Conservation (phyloP, 2,329 filamentous ascomycete genomes). For the Trichophyton equinum region DNA sequence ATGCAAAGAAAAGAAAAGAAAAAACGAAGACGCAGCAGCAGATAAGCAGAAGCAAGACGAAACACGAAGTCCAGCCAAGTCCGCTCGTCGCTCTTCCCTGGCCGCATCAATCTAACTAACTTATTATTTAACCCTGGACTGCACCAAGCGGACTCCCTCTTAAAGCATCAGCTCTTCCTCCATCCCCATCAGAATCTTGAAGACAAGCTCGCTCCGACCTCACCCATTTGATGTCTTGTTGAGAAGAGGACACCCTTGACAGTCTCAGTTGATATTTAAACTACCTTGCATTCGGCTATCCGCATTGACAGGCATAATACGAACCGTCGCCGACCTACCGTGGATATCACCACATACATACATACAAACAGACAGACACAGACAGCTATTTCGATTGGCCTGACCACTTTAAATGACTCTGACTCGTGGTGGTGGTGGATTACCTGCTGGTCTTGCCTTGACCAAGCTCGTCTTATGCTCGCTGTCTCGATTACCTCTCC, state of each 20-base stretch:
- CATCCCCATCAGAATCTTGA: not conserved
- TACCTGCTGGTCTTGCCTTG: slow-evolving; percentile 30
- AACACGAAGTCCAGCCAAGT: not conserved
- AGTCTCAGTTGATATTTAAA: not conserved
- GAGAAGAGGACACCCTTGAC: not conserved
- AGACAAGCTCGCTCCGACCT: not conserved
- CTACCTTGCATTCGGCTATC: not conserved
- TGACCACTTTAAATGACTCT: slow-evolving; percentile 13
- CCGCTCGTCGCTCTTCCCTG: not conserved
- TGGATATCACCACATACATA: not conserved
- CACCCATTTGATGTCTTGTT: not conserved
- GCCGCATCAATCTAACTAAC: not conserved
- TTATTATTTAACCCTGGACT: not conserved
- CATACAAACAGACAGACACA: not conserved
- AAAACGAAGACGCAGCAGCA: not conserved
- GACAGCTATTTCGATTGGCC: not conserved
- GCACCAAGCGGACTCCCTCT: not conserved
- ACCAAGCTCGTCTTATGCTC: slow-evolving; percentile 31
- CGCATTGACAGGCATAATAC: not conserved
- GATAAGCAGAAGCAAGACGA: not conserved
- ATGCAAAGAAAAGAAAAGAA: not conserved
- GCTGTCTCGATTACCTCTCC: slow-evolving; percentile 27
- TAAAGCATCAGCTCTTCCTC: not conserved
- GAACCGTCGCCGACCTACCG: not conserved
- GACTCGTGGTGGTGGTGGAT: slow-evolving; percentile 24